Evolutionary conservation across 805 yeast genomes (phyloP), one percentile per base, ranked within the genome.

Genomic region (Wickerhamomyces sydowiorum): DNA sequence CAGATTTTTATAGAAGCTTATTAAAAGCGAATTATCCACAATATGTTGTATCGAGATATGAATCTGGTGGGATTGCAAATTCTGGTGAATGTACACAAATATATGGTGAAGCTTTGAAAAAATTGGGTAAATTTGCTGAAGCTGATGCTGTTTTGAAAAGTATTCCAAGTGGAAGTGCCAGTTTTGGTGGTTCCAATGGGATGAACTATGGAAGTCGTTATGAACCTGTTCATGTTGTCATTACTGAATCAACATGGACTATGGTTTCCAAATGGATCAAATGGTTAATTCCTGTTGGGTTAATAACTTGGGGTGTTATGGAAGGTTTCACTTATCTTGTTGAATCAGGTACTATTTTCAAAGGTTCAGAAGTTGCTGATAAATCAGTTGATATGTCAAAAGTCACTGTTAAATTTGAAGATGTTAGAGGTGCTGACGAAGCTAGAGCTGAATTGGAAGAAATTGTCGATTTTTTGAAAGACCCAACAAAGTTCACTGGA

Each of bases 371-470:
- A 50, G 76, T 78, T 14, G 80, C 78, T 30, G 93, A 86, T 51
- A 84, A 86, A 58, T 73, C 87, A 4, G 83, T 87, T 34, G 96
- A 89, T 53, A 89, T 86, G 40, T 77, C 87, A 18, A 84, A 82
- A 60, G 84, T 91, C 6, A 85, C 85, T 32, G 97, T 90, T 31
- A 82, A 80, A 60, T 93, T 93, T 62, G 77, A 80, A 36, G 99
- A 93, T 61, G 98, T 95, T 28, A 83, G 90, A 57, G 99, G 99
- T 43, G 95, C 91, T 47, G 99, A 95, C 65, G 99, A 93, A 69
- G 99, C 99, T 4, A 81, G 97, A 57, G 87, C 95, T 7, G 99
- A 93, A 67, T 74, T 93, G 49, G 96, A 93, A 64, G 99, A 93
- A 65, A 86, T 95, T 55, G 99, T 93, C n/a, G 97, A 91, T 46